These are phyloP conservation scores for Serendipita vermifera DNA, from an alignment of 768 basidiomycete species.

Conservation along the genomic window DNA sequence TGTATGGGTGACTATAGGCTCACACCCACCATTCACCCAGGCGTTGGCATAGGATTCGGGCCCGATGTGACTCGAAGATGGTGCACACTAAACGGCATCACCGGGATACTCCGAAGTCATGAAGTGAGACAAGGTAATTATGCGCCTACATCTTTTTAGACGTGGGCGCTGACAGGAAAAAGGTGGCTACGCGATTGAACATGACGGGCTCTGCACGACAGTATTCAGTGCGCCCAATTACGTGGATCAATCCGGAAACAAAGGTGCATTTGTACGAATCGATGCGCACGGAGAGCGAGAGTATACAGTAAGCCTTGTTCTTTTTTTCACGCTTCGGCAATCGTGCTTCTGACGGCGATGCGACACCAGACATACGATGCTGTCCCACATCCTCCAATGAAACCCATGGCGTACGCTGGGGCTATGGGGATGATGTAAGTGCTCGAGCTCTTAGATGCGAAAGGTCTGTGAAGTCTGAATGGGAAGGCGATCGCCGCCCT, in stretches of 20 bases:
- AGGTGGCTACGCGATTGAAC: conserved; percentile 82
- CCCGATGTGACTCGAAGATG: conserved; percentile 84
- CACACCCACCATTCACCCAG: conserved; percentile 33
- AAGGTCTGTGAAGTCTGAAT: too few relatives aligned
- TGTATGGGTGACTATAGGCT: conserved; percentile 13
- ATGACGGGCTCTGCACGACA: conserved; percentile 87
- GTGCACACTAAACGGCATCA: conserved; percentile 76
- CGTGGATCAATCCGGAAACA: conserved; percentile 82
- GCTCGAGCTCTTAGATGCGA: too few relatives aligned
- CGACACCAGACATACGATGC: conserved; percentile 48
- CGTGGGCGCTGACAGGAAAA: too few relatives aligned
- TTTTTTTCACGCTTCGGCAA: not conserved
- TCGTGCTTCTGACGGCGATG: not conserved
- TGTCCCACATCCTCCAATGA: conserved; percentile 75
- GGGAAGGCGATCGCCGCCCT: too few relatives aligned
- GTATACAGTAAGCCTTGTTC: conserved; percentile 30
- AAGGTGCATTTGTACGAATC: conserved; percentile 84
- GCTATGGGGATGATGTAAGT: not conserved
- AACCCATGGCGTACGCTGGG: conserved; percentile 81
- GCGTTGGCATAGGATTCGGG: conserved; percentile 91
- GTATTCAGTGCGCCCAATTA: conserved; percentile 95
- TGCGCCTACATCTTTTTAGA: not conserved
- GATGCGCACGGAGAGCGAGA: conserved; percentile 58
- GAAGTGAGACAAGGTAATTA: conserved; percentile 78
- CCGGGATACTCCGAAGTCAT: conserved; percentile 86